phyloP scores from a whole-genome alignment of 306 rosid genomes.

The Echinosophora koreensis region DNA sequence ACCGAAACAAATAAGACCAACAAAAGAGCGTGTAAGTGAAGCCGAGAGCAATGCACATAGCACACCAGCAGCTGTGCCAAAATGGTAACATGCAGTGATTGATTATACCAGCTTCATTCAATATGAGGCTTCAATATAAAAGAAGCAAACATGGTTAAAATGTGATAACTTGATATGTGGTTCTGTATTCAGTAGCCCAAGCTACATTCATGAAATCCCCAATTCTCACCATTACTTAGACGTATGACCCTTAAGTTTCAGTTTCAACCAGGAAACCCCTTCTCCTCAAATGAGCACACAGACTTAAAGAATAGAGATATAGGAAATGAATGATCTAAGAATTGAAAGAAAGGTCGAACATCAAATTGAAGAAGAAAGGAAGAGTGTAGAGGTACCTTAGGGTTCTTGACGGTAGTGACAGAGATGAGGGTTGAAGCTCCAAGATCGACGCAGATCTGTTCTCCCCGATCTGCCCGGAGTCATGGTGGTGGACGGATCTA shows the following conservation, averaged over 20 bases:
- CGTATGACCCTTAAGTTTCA: conserved; percentile 33
- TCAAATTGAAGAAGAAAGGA: too few species aligned
- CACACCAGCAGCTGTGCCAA: conserved; percentile 6
- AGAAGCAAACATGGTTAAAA: conserved; percentile 44
- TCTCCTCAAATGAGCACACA: conserved; percentile 33
- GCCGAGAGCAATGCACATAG: conserved; percentile 41
- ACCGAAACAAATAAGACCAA: too few species aligned
- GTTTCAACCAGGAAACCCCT: conserved; percentile 37
- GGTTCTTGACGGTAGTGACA: too few species aligned
- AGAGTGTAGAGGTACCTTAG: too few species aligned
- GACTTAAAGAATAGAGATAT: too few species aligned
- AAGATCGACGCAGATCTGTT: too few species aligned
- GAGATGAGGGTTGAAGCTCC: too few species aligned
- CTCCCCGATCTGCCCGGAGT: too few species aligned
- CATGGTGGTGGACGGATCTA: too few species aligned
- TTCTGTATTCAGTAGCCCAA: conserved; percentile 20
- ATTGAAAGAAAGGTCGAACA: too few species aligned
- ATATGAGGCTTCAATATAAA: conserved; percentile 57
- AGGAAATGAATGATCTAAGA: too few species aligned
- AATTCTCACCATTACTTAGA: conserved; percentile 35
- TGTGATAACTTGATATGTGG: conserved; percentile 12
- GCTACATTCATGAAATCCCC: conserved; percentile 32
- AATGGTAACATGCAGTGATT: conserved; percentile 4
- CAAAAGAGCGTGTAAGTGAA: conserved; percentile 37
- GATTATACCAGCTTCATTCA: conserved; percentile 71